Base-by-base conservation (phyloP, 2,329 filamentous ascomycete species). In the Scolecobasidium constrictum region DNA sequence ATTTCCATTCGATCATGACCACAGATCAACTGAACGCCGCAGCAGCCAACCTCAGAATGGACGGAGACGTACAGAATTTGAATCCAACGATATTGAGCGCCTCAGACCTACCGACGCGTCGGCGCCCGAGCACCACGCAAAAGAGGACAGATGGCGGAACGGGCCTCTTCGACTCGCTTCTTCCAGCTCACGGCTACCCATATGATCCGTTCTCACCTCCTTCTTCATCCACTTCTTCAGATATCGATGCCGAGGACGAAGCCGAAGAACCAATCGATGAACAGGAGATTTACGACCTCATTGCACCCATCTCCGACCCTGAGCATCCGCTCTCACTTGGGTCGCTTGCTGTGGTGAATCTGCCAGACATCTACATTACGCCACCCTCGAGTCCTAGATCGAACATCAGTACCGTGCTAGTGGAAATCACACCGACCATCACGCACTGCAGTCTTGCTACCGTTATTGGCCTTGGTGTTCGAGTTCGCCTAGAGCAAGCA, bases 381-480 rank as follows among this genome's bases (percentile, higher is more conserved):
- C 76, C 80, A 38, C 73, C 82, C 5, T 72, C 81, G n/a, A 74
- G 73, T 26, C 67, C 68, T 47, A 68, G 68, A 69, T 65, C 78
- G 56, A 57, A 75, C 74, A 67, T 87, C 69, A 65, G 81, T 70
- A 78, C 75, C 31, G 86, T 96, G 26, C 74, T 81, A 3, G 86
- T 98, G 35, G 77, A 94, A 55, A 82, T 98, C 52, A 98, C 92
- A 9, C 92, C 92, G 7, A 98, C 92, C 19, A 92, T 96, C 56
- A 93, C 90, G 13, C 92, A 96, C 64, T 98, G 92, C 68, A 94
- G 86, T 40, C 75, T 98, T 33, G 92, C 92, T 22, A 98, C 92
- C 0, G 87, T 98, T 47, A 94, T 98, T 54, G 92, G 92, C 1
- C 73, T 98, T 13, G 92, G 88, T 12, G 86, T 98, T 17, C 78